Evolutionary conservation across 1,284 basidiomycete species (phyloP), one percentile per base, ranked within the genome.

Genomic region (Irpex sp.): DNA sequence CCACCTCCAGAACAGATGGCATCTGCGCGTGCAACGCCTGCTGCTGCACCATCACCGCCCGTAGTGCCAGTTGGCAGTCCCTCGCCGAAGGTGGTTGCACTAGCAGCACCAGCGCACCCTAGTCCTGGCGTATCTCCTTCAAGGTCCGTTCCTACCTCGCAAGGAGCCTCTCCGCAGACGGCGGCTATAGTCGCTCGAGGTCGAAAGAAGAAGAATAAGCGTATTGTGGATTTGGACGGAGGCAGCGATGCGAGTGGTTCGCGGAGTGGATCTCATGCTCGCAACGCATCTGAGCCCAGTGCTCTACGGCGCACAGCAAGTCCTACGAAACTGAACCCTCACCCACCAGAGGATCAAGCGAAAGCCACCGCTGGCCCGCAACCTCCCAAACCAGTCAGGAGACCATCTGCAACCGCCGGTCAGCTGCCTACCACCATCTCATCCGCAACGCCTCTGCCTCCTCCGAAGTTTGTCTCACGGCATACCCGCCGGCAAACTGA

Each of bases 161-260:
- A 81, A 31, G 74, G 78, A 47, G 72, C 79, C 19, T 77, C 75
- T 2, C 80, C 84, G 13, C 73, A 78, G 44, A 70, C 78, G 47
- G 75, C 77, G 4, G 74, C 78, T 3, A 75, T 79, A 26, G 73
- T 75, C 15, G 70, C 75, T 4, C 84, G 82, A 64, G 74, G 78
- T 15, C 81, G 81, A 59, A 82, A 79, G 66, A 88, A 84, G 77
- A 87, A 84, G 72, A 73, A 74, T 64, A 90, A 87, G 72, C 84
- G 90, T 15, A 88, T 92, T 61, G 90, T 92, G 8, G 84, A 91
- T 65, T 75, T 92, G 62, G 82, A 88, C 67, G 82, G 78, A 34
- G 74, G 72, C 17, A 79, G 76, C 68, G 74, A 74, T 31, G 69
- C 63, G 34, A 70, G 57, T 44, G 71, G 70, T 59, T 69, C 71